A percentile compares a stretch with the other conserved stretches of the same genome.
These are phyloP conservation scores for Boletus fagicola DNA, from an alignment of 768 basidiomycete species.

Conservation along the genomic window DNA sequence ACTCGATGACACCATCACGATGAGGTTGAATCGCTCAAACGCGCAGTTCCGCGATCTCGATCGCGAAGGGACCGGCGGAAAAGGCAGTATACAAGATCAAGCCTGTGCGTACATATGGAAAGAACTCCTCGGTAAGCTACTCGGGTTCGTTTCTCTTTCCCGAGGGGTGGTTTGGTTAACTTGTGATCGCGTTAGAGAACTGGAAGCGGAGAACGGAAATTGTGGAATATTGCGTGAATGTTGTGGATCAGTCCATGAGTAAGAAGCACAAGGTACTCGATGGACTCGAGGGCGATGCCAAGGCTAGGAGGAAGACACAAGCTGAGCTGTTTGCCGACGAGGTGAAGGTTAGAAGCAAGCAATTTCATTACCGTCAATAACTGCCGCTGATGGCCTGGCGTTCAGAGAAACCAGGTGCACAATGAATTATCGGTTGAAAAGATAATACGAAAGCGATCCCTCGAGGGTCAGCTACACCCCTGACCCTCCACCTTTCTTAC, in stretches of 20 bases:
- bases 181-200: conserved; percentile 40
- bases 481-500: conserved; percentile 16
- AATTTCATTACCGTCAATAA: conserved; percentile 31
- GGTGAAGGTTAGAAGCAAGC: conserved; percentile 56
- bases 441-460: conserved; percentile 66
- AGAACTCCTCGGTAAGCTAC: conserved; percentile 67
- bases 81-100: conserved; percentile 63
- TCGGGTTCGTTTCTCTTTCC: conserved; percentile 12
- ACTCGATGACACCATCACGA: conserved; percentile 75
- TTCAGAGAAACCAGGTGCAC: conserved; percentile 68
- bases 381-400: conserved; percentile 26
- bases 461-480: conserved; percentile 54
- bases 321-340: conserved; percentile 62
- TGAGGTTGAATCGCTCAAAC: conserved; percentile 77
- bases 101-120: conserved; percentile 77
- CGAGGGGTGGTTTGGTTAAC: conserved; percentile 19
- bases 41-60: conserved; percentile 75
- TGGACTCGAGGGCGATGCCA: conserved; percentile 42
- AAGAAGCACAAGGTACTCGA: conserved; percentile 52
- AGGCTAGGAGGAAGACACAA: conserved; percentile 48
- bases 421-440: conserved; percentile 72
- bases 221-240: conserved; percentile 70
- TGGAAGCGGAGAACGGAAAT: conserved; percentile 76
- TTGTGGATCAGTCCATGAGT: conserved; percentile 61
- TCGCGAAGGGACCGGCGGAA: conserved; percentile 44